Base-by-base conservation (phyloP, 2,329 filamentous ascomycete species). In the Colletotrichum limetticola region DNA sequence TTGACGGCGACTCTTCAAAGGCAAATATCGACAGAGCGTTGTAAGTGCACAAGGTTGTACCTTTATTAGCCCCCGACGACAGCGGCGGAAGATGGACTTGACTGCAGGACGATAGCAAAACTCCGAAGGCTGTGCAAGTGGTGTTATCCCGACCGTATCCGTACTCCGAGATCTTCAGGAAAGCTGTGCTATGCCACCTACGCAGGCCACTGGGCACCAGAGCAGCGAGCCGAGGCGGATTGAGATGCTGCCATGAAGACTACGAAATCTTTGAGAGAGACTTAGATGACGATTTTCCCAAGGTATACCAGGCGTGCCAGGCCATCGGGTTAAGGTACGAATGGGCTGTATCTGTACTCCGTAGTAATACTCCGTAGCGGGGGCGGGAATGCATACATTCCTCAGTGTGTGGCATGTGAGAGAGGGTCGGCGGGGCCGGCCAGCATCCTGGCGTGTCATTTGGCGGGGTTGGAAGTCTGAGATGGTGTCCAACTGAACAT, bases 381-480 rank as follows among this genome's bases (percentile, higher is more conserved):
- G 57, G 49, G 64, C 19, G 64, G 49, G 68, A 30, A 57, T 35
- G 22, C 22, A 57, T 28, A 19, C 22, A 19, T 49, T 19, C 42
- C 16, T 49, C 19, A 49, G 19, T 19, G 19, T n/a, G 24, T 46
- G 35, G 53, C 59, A 55, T 62, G 58, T 52, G 49, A 52, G 58
- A 65, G 28, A 32, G 24, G 30, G 58, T 24, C 30, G 26, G 64
- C 49, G 52, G 69, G 37, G 57, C 42, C 24, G 37, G 57, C 42
- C 24, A 14, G 42, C 42, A 46, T 46, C 42, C 42, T n/a, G 16
- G 42, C 42, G 42, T 16, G 7, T 16, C 19, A 19, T 19, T 46
- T 32, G 30, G 57, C 24, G 66, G 69, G 69, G 65, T 49, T 46
- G 53, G 37, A 28, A 64, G 42, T 60, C 52, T 63, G 64, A 68